Evolutionary conservation across 2,329 filamentous ascomycete genomes (phyloP), one percentile per base, ranked within the genome.

Genomic region (Aspergillus eucalypticola): DNA sequence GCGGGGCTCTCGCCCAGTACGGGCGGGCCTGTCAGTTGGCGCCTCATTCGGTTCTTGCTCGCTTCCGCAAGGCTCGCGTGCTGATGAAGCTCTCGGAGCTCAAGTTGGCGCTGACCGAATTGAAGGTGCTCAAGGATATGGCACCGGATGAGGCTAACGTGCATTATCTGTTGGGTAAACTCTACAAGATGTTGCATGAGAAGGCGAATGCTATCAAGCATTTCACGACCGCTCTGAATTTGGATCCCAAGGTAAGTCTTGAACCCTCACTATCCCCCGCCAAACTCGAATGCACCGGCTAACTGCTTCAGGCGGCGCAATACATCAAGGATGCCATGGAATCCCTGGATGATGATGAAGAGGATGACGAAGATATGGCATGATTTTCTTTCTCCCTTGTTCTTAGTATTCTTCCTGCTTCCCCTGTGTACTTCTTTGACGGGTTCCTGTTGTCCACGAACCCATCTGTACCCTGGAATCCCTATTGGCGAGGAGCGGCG

Each of bases 281-380:
- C 8, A 27, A 38, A 19, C 21, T 11, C 58, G 38, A 13, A 17
- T 54, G 61, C 64, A 69, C 59, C 35, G 39, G 35, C 38, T 63
- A 29, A 29, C 17, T 60, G 23, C 39, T 58, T 41, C 66, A 96
- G 93, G 92, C 94, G 69, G 92, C 91, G 66, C 89, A 91, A 64
- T 90, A 92, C 75, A 97, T 99, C 77, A 99, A 98, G 78, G 92
- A 96, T 74, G 92, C 92, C 17, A 97, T 99, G 79, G 94, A 98
- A 80, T 89, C 88, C 68, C 84, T 98, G 60, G 92, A 96, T 61
- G 84, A 85, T 21, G 82, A 83, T 15, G 87, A 90, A 60, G 85
- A 88, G 59, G 87, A 90, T 55, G 79, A 80, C 62, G 81, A 82
- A 46, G 79, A 81, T 61, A 81, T 81, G 69, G 76, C 78, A 60